phyloP scores from a whole-genome alignment of 148 eudicot species.

The Rhododendron kiyosumense region DNA sequence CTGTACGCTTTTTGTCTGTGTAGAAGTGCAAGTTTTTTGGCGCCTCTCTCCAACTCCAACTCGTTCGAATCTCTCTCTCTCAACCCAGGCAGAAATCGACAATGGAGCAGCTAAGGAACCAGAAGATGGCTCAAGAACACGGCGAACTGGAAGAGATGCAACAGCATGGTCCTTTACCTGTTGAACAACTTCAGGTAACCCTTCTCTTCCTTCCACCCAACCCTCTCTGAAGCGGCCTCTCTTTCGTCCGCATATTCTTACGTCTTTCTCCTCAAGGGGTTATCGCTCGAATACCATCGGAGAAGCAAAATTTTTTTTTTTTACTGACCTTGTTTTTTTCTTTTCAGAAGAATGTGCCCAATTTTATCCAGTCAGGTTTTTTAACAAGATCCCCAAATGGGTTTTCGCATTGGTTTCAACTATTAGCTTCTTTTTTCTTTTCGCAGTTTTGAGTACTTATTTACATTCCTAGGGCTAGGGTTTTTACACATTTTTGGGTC shows the following conservation, averaged over 20 bases:
- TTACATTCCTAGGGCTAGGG: background rate
- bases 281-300: background rate
- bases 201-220: background rate
- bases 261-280: conserved; percentile 1
- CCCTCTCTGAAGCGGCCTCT: background rate
- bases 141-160: conserved; percentile 58
- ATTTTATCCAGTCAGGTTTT: background rate
- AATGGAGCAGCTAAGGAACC: conserved; percentile 52
- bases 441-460: background rate
- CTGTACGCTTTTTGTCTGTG: background rate
- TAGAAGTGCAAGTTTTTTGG: background rate
- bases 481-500: background rate
- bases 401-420: background rate
- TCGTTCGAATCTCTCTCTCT: conserved; percentile 7
- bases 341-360: background rate
- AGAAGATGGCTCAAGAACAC: conserved; percentile 39
- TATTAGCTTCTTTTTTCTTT: background rate
- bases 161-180: conserved; percentile 80
- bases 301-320: background rate
- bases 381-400: background rate
- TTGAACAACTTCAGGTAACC: conserved; percentile 79
- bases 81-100: background rate
- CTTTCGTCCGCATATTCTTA: background rate
- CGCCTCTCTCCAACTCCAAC: background rate
- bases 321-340: background rate